A percentile compares a stretch with the other conserved stretches of the same genome.
Conservation (phyloP, 257 asterid species). For the Cynanchum wilfordii region DNA sequence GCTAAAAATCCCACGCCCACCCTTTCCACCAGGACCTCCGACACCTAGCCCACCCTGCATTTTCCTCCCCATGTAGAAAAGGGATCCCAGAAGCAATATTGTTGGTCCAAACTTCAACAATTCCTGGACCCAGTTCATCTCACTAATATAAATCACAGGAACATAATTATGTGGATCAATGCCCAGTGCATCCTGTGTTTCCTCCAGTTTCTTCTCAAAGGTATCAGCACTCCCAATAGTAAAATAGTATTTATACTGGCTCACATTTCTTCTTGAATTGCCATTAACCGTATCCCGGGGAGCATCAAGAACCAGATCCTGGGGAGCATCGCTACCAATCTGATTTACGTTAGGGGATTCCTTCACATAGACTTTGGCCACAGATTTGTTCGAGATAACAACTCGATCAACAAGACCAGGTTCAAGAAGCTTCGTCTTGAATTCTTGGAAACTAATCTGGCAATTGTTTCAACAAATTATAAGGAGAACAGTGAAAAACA, state of each 20-base stretch:
- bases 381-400: slow-evolving; percentile 47
- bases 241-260: slow-evolving; percentile 40
- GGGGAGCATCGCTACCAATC: slow-evolving; percentile 26
- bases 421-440: slow-evolving; percentile 70
- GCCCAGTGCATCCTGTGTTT: slow-evolving; percentile 73
- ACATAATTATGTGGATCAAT: slow-evolving; percentile 63
- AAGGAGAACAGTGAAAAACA: slow-evolving; percentile 8
- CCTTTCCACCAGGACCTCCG: slow-evolving; percentile 72
- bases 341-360: slow-evolving; percentile 29
- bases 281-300: slow-evolving; percentile 30
- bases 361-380: slow-evolving; percentile 63
- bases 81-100: slow-evolving; percentile 34
- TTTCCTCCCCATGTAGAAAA: slow-evolving; percentile 41
- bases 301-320: slow-evolving; percentile 30
- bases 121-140: slow-evolving; percentile 45
- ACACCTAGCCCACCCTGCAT: slow-evolving; percentile 48
- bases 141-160: slow-evolving; percentile 58
- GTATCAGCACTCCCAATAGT: slow-evolving; percentile 65
- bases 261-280: slow-evolving; percentile 19
- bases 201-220: slow-evolving; percentile 80
- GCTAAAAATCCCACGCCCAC: slow-evolving; percentile 66
- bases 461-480: slow-evolving; percentile 10
- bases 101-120: slow-evolving; percentile 37
- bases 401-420: slow-evolving; percentile 83
- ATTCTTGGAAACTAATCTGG: slow-evolving; percentile 90